Conservation (phyloP, 2,329 filamentous ascomycete species). For the Metarhizium rileyi region DNA sequence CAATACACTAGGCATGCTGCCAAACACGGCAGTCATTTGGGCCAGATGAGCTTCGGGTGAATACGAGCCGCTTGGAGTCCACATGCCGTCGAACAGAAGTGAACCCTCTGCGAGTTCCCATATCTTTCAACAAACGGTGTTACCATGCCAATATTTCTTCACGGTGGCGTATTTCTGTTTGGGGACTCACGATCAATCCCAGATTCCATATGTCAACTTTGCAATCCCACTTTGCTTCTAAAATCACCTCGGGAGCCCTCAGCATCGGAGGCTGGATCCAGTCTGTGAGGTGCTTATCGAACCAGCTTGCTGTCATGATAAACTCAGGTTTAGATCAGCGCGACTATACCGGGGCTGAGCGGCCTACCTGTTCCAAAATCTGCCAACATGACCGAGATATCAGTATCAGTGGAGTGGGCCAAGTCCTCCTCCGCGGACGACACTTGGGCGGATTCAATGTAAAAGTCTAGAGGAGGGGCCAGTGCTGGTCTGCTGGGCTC, state of each 20-base stretch:
- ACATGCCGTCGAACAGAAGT: slow-evolving; percentile 15
- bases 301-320: slow-evolving; percentile 14
- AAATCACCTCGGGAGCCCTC: slow-evolving; percentile 16
- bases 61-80: slow-evolving; percentile 12
- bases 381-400: slow-evolving; percentile 4
- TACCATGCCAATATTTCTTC: background rate
- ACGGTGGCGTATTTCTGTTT: no score
- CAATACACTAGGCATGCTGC: slow-evolving; percentile 9
- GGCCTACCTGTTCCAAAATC: slow-evolving; percentile 14
- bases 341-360: background rate
- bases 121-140: slow-evolving; percentile 8
- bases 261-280: slow-evolving; percentile 17
- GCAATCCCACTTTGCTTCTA: slow-evolving; percentile 16
- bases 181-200: slow-evolving; percentile 6
- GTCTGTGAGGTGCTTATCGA: slow-evolving; percentile 15
- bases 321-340: background rate
- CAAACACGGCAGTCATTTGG: slow-evolving; percentile 14
- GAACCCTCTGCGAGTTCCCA: slow-evolving; percentile 14
- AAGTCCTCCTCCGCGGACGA: slow-evolving; percentile 11
- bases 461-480: background rate
- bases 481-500: background rate
- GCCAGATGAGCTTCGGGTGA: slow-evolving; percentile 16
- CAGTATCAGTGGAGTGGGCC: background rate
- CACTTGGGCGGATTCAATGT: slow-evolving; percentile 4
- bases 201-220: slow-evolving; percentile 18